These are phyloP conservation scores for Penicillium maclennaniae DNA, from an alignment of 495 filamentous ascomycete species.

Conservation along the genomic window DNA sequence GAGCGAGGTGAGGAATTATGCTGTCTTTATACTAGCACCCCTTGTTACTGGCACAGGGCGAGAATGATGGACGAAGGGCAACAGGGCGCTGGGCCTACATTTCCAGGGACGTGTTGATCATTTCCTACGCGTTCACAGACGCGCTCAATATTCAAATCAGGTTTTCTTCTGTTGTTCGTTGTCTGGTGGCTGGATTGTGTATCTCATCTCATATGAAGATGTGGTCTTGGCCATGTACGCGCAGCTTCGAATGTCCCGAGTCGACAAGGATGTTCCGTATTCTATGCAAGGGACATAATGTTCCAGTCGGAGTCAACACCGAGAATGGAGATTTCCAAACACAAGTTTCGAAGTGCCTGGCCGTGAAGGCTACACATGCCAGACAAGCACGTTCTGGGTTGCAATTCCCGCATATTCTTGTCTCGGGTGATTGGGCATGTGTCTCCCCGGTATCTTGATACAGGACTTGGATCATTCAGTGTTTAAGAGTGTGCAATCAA, in stretches of 20 bases:
- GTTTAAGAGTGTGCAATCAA: background rate
- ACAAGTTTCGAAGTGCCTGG: background rate
- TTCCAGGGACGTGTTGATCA: background rate
- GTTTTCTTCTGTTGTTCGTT: background rate
- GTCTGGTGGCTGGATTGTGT: background rate
- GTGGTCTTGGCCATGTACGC: background rate
- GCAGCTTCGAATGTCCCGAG: background rate
- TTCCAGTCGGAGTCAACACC: background rate
- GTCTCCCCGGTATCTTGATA: background rate
- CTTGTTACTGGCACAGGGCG: slow-evolving; percentile 8
- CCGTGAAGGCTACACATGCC: slow-evolving; percentile 4
- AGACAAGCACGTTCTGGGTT: background rate
- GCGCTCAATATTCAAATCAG: background rate
- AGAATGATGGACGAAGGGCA: slow-evolving; percentile 4
- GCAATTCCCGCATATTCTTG: background rate
- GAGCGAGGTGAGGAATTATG: background rate
- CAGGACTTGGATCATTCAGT: background rate
- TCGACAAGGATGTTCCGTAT: background rate
- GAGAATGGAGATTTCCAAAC: background rate
- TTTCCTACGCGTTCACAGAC: slow-evolving; percentile 1
- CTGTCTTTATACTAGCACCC: slow-evolving; percentile 17
- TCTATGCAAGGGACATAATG: slow-evolving; percentile 10
- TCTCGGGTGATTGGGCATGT: background rate
- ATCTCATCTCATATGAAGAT: background rate
- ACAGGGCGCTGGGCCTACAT: background rate